These are phyloP conservation scores for Candida koratica DNA, from an alignment of 805 yeast genomes.

Conservation along the genomic window DNA sequence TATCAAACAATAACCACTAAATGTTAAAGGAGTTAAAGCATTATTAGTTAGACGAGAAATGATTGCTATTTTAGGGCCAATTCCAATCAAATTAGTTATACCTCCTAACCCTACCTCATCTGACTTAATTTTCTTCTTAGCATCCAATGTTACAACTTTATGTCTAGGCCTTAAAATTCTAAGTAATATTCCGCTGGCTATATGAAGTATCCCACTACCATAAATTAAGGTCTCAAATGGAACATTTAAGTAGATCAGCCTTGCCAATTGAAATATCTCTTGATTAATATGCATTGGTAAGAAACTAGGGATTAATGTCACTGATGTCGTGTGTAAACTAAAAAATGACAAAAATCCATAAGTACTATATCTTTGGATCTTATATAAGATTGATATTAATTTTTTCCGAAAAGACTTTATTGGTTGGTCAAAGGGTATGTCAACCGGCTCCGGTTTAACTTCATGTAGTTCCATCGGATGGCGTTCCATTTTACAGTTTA, in stretches of 20 bases:
- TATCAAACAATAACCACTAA: conserved; percentile 55
- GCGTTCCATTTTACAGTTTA: neutral
- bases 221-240: conserved; percentile 51
- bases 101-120: conserved; percentile 62
- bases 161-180: conserved; percentile 31
- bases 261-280: conserved; percentile 54
- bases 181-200: conserved; percentile 48
- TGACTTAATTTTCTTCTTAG: conserved; percentile 18
- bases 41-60: conserved; percentile 41
- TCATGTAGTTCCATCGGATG: conserved; percentile 1
- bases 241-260: conserved; percentile 55
- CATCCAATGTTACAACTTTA: conserved; percentile 8
- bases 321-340: conserved; percentile 54
- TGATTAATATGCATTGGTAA: conserved; percentile 47
- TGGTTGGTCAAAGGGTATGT: neutral
- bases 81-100: conserved; percentile 49
- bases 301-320: conserved; percentile 48
- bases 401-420: conserved; percentile 1
- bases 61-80: conserved; percentile 48
- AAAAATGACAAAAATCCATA: conserved; percentile 54
- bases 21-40: conserved; percentile 49
- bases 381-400: conserved; percentile 13
- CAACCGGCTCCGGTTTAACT: conserved; percentile 14
- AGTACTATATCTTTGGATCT: conserved; percentile 58
- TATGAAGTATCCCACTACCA: conserved; percentile 47